phyloP scores from a whole-genome alignment of 1,139 yeast genomes.

The Yamadazyma diddensiae region DNA sequence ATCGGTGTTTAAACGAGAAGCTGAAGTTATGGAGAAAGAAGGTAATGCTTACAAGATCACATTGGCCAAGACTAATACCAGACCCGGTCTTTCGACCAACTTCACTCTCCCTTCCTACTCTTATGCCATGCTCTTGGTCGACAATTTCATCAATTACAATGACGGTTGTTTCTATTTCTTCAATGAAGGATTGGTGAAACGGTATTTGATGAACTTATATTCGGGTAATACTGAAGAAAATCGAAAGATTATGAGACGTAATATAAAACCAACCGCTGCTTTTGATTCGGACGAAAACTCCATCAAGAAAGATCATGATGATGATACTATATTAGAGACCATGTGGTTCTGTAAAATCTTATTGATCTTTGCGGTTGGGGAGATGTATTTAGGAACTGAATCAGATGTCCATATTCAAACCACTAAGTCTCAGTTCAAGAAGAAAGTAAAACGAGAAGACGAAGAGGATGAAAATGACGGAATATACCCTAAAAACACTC shows the following conservation, averaged over 20 bases:
- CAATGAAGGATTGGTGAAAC: constrained; percentile 74
- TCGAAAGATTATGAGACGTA: constrained; percentile 37
- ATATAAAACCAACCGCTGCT: constrained; percentile 15
- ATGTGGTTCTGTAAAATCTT: constrained; percentile 80
- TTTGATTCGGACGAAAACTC: constrained; percentile 43
- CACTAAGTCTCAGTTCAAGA: constrained; percentile 21
- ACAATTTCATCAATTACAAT: constrained; percentile 72
- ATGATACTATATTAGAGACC: constrained; percentile 65
- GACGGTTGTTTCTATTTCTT: constrained; percentile 87
- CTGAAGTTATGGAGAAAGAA: constrained; percentile 59
- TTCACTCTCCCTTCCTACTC: constrained; percentile 74
- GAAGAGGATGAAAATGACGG: constrained; percentile 12
- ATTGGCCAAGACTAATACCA: constrained; percentile 62
- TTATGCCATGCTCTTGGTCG: constrained; percentile 71
- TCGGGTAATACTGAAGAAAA: constrained; percentile 43
- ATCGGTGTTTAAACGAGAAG: constrained; percentile 26
- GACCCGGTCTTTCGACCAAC: constrained; percentile 66
- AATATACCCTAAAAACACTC: constrained; percentile 30
- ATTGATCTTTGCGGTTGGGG: constrained; percentile 78
- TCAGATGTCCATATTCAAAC: constrained; percentile 38
- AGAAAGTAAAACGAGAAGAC: constrained; percentile 34
- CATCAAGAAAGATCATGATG: constrained; percentile 43
- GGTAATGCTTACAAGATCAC: constrained; percentile 73
- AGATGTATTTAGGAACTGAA: constrained; percentile 78
- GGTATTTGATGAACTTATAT: constrained; percentile 60